Conservation (phyloP, 2,329 filamentous ascomycete genomes). For the Madurella mycetomatis region DNA sequence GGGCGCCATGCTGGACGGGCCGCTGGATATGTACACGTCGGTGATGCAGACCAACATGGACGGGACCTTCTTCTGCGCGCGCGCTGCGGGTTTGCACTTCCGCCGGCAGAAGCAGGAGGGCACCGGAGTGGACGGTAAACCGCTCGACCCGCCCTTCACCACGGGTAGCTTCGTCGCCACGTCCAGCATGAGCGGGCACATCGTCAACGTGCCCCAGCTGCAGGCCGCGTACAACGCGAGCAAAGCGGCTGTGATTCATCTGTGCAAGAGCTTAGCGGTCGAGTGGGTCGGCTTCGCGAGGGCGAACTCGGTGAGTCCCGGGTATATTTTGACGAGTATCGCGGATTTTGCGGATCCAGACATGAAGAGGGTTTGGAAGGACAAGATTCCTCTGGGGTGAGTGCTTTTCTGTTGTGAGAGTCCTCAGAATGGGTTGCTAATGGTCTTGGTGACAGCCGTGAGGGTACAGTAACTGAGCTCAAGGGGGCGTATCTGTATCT, state of each 20-base stretch:
- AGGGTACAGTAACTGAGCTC: slow-evolving; percentile 68
- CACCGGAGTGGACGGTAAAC: slow-evolving; percentile 57
- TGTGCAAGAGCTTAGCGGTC: slow-evolving; percentile 65
- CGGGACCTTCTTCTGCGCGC: slow-evolving; percentile 73
- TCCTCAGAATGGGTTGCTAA: slow-evolving; percentile 13
- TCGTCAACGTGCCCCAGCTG: slow-evolving; percentile 71
- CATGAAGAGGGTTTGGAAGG: slow-evolving; percentile 68
- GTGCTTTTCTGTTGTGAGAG: slow-evolving; percentile 23
- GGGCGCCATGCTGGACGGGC: slow-evolving; percentile 62
- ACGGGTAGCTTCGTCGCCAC: slow-evolving; percentile 73
- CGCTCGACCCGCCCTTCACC: slow-evolving; percentile 51
- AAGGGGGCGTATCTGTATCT: slow-evolving; percentile 81
- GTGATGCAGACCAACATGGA: slow-evolving; percentile 70
- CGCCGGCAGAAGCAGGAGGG: slow-evolving; percentile 64
- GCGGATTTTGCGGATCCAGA: slow-evolving; percentile 60
- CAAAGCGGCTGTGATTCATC: slow-evolving; percentile 60
- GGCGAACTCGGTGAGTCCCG: slow-evolving; percentile 67
- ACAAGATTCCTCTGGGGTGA: slow-evolving; percentile 73
- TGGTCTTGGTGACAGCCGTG: slow-evolving; percentile 44
- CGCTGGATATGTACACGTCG: slow-evolving; percentile 59
- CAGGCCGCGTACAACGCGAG: slow-evolving; percentile 71
- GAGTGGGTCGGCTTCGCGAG: slow-evolving; percentile 75
- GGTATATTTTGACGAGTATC: slow-evolving; percentile 73
- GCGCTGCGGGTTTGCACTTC: slow-evolving; percentile 65
- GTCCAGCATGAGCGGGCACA: slow-evolving; percentile 72